Evolutionary conservation across 305 asterid genomes (phyloP), one percentile per base, ranked within the genome.

Genomic region (Fraxinus floribunda): DNA sequence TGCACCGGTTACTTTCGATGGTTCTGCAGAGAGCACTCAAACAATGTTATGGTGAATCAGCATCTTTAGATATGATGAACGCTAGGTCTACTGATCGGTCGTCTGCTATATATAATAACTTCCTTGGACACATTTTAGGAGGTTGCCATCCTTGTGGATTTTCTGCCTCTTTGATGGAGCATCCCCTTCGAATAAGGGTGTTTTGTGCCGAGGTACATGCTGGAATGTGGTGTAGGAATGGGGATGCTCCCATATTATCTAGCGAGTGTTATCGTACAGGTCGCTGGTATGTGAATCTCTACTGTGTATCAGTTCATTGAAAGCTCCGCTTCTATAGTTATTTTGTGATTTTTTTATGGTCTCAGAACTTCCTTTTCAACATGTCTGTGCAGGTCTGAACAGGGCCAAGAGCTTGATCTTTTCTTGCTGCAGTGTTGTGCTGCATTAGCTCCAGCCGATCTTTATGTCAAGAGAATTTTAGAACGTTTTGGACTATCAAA

Each of bases 391-490:
- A 96, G 99, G 97, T 92, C 95, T 81, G 99, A 91, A 85, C 97
- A 91, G 84, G 92, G 93, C 83, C 96, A 93, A 83, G 99, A 94
- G 90, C 93, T 91, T 84, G 99, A 96, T 90, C 93, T 96, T 64
- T 96, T 96, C 89, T 91, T 96, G 88, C 93, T 96, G 79, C 99
- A 96, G 87, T 95, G 97, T 75, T 96, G 99, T 91, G 99, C 97
- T 86, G 94, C 98, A 74, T 87, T 96, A 84, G 98, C 98, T 84
- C 99, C 99, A 78, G 90, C 99, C 24, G 99, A 96, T 87, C 93
- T 80, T 81, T 96, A 79, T 88, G 89, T 94, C 78, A 90, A 82
- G 86, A 90, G 99, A 87, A 89, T 96, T 84, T 77, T 94, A 77
- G 98, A 92, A 83, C 99, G 99, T 77, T 96, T 94, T 89, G 98